These are phyloP conservation scores for Suillus decipiens DNA, from an alignment of 768 basidiomycete genomes.

Conservation along the genomic window DNA sequence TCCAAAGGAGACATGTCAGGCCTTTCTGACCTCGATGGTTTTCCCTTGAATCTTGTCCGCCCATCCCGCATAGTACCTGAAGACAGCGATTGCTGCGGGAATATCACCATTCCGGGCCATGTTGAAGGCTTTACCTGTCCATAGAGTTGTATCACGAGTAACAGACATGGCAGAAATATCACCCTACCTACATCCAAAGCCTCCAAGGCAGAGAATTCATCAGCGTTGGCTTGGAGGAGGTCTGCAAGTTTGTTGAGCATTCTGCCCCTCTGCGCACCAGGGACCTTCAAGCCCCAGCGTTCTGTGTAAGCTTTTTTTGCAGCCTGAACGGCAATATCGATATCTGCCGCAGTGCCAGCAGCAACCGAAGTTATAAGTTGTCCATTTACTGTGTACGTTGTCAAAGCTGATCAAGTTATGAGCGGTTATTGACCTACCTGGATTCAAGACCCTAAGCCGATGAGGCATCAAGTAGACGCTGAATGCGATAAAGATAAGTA, in stretches of 20 bases:
- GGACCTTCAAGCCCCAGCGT: constrained; percentile 53
- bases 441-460: constrained; percentile 20
- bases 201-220: constrained; percentile 52
- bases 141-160: neutral
- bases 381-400: constrained; percentile 35
- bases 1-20: neutral
- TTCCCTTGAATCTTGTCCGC: constrained; percentile 49
- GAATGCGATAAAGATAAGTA: neutral
- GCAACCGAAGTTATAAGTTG: constrained; percentile 37
- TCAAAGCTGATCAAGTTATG: neutral
- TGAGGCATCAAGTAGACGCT: neutral
- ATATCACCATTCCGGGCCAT: constrained; percentile 29
- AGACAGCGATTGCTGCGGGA: constrained; percentile 8
- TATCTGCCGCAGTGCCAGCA: constrained; percentile 41
- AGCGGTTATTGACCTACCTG: constrained; percentile 7
- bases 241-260: constrained; percentile 51
- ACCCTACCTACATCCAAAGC: constrained; percentile 46
- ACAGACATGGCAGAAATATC: neutral
- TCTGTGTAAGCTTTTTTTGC: constrained; percentile 42
- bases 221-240: constrained; percentile 49
- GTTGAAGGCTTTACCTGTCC: constrained; percentile 40
- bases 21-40: constrained; percentile 20
- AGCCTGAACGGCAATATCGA: constrained; percentile 46
- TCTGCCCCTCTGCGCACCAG: constrained; percentile 40
- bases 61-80: constrained; percentile 50